These are phyloP conservation scores for Hemisphaericaspora xylofermentans DNA, from an alignment of 1,139 yeast genomes.

Conservation along the genomic window DNA sequence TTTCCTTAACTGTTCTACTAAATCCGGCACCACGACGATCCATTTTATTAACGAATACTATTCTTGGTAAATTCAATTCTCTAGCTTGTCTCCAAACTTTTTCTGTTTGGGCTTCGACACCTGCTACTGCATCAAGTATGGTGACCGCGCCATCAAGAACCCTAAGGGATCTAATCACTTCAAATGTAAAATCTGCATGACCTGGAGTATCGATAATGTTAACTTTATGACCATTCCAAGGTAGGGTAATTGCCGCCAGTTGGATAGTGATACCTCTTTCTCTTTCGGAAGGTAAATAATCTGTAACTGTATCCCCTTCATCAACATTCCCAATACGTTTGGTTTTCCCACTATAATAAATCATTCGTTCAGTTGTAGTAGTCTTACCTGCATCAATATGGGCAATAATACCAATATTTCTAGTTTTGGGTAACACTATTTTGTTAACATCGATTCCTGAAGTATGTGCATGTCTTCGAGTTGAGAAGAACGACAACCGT, in stretches of 20 bases:
- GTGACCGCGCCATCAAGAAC: conserved; percentile 94
- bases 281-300: conserved; percentile 85
- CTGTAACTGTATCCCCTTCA: conserved; percentile 96
- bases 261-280: conserved; percentile 95
- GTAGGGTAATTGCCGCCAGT: conserved; percentile 90
- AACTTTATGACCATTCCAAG: conserved; percentile 76
- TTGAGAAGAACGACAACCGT: background rate
- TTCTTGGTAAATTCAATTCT: conserved; percentile 63
- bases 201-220: conserved; percentile 97
- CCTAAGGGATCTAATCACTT: conserved; percentile 83
- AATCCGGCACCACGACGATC: conserved; percentile 96
- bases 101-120: conserved; percentile 97
- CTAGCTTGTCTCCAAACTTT: conserved; percentile 92
- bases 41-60: conserved; percentile 90
- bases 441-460: conserved; percentile 6
- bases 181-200: conserved; percentile 96
- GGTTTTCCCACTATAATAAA: conserved; percentile 82
- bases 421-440: conserved; percentile 26
- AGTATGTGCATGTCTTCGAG: background rate
- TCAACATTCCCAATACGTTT: conserved; percentile 88
- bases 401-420: conserved; percentile 82
- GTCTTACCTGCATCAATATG: conserved; percentile 93
- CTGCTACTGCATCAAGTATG: conserved; percentile 92
- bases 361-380: conserved; percentile 88
- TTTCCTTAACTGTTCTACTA: conserved; percentile 83